Base-by-base conservation (phyloP, 352 stramenopile species). In the Phytophthora boehmeriae region DNA sequence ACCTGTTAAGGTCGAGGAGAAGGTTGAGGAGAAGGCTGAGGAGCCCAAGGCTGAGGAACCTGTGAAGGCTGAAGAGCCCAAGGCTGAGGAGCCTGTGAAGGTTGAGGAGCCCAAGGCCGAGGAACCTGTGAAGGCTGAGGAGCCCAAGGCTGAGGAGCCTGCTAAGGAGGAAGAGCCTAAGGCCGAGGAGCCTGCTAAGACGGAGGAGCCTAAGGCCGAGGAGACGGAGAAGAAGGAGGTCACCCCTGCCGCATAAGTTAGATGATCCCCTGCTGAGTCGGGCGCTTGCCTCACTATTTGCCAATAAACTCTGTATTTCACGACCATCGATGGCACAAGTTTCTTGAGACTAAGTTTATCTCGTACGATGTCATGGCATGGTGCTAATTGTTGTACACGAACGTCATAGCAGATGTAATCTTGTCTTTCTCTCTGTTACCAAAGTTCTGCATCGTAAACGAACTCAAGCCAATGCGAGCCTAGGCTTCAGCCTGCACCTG, bases 301-400 rank as follows among this genome's bases (percentile, higher is more conserved):
- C 54, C 61, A 70, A 66, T 70, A 70, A 70, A 70, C 32, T 60
- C 53, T 63, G 39, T 64, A 68, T 68, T 59, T 22, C 41, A 25
- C 41, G 34, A 5, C 34, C 3, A 41, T 30, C 25, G 6, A 30
- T 30, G 25, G 3, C 6, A 3, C 25, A 8, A 8, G 25, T 30
- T 6, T 30, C 3, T 8, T 30, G 25, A 6, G 3, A 30, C n/a
- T n/a, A 30, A 30, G 25, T 6, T 30, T 30, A 30, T 30, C 25
- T 30, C 3, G 3, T 30, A 30, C 25, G 25, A 6, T 3, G 3
- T 30, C 25, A 30, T 30, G 6, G 25, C 25, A 30, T 8, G 3
- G 3, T 30, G 6, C 25, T 30, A 30, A 30, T 30, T 30, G 25
- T 30, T 30, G 3, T 30, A 30, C 25, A 30, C 3, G 3, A 30